Conservation (phyloP, 352 stramenopile species). For the Phytophthora kernoviae region DNA sequence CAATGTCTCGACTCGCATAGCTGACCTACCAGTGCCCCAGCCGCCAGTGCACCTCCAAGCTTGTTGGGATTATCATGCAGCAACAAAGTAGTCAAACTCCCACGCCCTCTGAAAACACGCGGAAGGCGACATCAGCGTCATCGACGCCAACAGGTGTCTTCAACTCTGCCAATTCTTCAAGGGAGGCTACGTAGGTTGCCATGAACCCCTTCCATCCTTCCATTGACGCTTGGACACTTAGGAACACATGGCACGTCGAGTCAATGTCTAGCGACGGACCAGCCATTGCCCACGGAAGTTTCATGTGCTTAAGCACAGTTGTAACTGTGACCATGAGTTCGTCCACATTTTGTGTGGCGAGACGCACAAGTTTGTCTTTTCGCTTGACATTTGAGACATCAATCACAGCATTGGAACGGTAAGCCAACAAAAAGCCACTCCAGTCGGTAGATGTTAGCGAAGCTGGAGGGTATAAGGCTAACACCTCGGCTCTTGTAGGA, state of each 20-base stretch:
- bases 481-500: conserved; percentile 31
- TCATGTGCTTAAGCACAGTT: conserved; percentile 27
- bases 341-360: conserved; percentile 52
- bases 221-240: conserved; percentile 42
- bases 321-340: conserved; percentile 33
- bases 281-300: conserved; percentile 19
- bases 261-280: conserved; percentile 4
- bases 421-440: conserved; percentile 52
- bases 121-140: conserved; percentile 38
- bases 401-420: conserved; percentile 38
- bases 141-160: conserved; percentile 50
- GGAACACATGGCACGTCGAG: conserved; percentile 19
- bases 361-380: conserved; percentile 59
- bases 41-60: conserved; percentile 29
- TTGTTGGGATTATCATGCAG: conserved; percentile 18
- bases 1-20: conserved; percentile 47
- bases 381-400: conserved; percentile 43
- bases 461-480: conserved; percentile 17
- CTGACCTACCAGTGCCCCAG: conserved; percentile 42
- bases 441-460: conserved; percentile 21
- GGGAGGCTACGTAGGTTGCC: conserved; percentile 39
- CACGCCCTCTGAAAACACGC: conserved; percentile 46
- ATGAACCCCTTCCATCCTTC: conserved; percentile 53
- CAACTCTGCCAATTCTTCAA: conserved; percentile 43
- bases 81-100: conserved; percentile 17